Evolutionary conservation across 148 eudicot genomes (phyloP).

Genomic region (Cornus kousa): DNA sequence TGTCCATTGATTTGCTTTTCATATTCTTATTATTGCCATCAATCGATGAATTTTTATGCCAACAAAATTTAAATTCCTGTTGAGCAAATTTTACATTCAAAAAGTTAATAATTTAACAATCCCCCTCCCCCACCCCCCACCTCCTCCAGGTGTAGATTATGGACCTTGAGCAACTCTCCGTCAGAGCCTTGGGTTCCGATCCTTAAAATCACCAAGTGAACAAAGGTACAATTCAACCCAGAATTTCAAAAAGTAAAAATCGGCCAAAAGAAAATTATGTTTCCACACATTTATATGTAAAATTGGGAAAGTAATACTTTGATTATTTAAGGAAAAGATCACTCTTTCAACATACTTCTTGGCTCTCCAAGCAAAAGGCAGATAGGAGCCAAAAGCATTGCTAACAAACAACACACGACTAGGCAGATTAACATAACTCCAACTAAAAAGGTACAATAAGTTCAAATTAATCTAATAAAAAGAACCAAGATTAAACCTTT

Average conservation of each 20-base stretch:
- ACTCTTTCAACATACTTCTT: neutral
- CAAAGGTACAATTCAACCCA: neutral
- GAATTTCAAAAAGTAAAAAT: no score
- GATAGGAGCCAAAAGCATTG: neutral
- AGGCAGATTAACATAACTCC: neutral
- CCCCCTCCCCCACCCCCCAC: no score
- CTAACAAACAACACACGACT: neutral
- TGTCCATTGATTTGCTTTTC: no score
- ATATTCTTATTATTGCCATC: no score
- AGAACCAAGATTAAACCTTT: slow-evolving; percentile 48
- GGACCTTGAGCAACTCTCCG: no score
- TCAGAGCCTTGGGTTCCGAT: no score
- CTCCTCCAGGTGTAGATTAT: no score
- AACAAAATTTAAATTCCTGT: no score
- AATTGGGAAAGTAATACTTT: neutral
- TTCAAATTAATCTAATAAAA: neutral
- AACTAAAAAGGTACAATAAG: neutral
- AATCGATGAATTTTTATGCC: no score
- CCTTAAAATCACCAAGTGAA: no score
- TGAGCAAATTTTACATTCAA: no score
- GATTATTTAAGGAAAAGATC: neutral
- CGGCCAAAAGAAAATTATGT: neutral
- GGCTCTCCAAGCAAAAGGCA: neutral
- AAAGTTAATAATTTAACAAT: no score
- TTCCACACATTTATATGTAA: neutral